Evolutionary conservation across 2,329 filamentous ascomycete species (phyloP).

Genomic region (Talaromyces sp.): DNA sequence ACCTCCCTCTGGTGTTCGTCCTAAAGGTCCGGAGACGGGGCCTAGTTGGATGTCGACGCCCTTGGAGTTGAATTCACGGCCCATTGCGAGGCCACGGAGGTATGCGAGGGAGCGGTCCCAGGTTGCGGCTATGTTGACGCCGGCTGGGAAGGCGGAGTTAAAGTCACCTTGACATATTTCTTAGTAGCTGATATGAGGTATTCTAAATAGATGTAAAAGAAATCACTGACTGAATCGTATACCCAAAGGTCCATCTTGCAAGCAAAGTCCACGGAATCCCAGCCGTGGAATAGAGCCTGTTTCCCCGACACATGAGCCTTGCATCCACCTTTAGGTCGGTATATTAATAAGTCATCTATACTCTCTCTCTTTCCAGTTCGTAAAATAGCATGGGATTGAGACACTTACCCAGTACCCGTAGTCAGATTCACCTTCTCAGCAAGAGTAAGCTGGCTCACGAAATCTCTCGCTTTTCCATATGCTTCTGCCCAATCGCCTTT

Average conservation of each 20-base stretch:
- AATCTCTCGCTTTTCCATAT: constrained; percentile 67
- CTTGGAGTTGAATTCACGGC: constrained; percentile 66
- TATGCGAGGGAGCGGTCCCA: constrained; percentile 70
- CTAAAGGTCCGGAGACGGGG: constrained; percentile 69
- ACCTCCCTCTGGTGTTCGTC: constrained; percentile 62
- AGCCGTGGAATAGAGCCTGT: constrained; percentile 45
- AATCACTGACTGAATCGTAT: constrained; percentile 56
- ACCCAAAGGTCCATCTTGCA: constrained; percentile 80
- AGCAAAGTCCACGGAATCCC: constrained; percentile 67
- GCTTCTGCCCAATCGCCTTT: constrained; percentile 68
- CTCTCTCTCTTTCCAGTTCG: too few relatives aligned
- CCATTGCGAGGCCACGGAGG: constrained; percentile 67
- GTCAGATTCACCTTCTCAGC: constrained; percentile 92
- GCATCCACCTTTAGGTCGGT: constrained; percentile 52
- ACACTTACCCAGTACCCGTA: constrained; percentile 72
- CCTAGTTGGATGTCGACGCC: constrained; percentile 70
- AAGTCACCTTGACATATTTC: constrained; percentile 56
- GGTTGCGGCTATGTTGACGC: constrained; percentile 72
- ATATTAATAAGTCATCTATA: too few relatives aligned
- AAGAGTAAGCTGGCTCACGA: constrained; percentile 78
- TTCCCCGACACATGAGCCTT: constrained; percentile 73
- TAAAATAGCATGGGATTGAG: neutral
- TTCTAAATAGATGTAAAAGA: too few relatives aligned
- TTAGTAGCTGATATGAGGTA: neutral
- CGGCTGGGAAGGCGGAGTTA: constrained; percentile 73